Evolutionary conservation across 1,139 yeast species (phyloP).

Genomic region (Neolecta irregularis): DNA sequence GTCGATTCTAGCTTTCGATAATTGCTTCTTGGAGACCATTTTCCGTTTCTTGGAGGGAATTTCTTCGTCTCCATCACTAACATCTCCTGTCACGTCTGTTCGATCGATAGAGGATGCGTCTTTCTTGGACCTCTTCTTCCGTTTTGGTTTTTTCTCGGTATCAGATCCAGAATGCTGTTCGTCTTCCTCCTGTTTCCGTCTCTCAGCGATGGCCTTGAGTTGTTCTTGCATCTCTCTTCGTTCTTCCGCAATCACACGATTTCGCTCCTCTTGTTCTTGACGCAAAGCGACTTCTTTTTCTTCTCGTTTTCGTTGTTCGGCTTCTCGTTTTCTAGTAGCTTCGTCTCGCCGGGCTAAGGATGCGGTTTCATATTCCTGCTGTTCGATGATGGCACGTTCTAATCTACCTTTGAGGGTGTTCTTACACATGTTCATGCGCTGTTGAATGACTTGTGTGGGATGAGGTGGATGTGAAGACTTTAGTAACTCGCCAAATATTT

Average conservation of each 20-base stretch:
- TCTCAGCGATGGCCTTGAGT: constrained; percentile 9
- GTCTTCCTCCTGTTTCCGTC: constrained; percentile 5
- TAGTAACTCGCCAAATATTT: constrained; percentile 43
- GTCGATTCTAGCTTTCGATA: constrained; percentile 2
- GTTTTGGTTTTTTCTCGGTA: constrained; percentile 5
- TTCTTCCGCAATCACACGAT: constrained; percentile 7
- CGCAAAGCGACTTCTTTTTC: constrained; percentile 11
- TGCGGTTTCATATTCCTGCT: constrained; percentile 47
- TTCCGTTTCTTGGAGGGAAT: constrained; percentile 1
- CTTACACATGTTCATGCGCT: constrained; percentile 72
- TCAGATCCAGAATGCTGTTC: constrained; percentile 5
- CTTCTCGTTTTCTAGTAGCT: constrained; percentile 29
- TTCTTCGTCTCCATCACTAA: neutral
- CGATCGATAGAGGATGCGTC: neutral
- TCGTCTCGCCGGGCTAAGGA: constrained; percentile 49
- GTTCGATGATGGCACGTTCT: constrained; percentile 55
- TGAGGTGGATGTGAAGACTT: constrained; percentile 51
- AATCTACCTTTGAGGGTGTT: constrained; percentile 60
- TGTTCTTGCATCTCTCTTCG: constrained; percentile 11
- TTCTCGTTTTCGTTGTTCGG: constrained; percentile 1
- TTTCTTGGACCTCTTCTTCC: constrained; percentile 9
- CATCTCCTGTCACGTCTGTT: neutral
- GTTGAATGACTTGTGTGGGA: constrained; percentile 61
- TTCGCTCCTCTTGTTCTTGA: constrained; percentile 9
- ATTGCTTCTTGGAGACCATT: neutral